These are phyloP conservation scores for Pseudocercospora vitis DNA, from an alignment of 2,329 filamentous ascomycete species.

Conservation along the genomic window DNA sequence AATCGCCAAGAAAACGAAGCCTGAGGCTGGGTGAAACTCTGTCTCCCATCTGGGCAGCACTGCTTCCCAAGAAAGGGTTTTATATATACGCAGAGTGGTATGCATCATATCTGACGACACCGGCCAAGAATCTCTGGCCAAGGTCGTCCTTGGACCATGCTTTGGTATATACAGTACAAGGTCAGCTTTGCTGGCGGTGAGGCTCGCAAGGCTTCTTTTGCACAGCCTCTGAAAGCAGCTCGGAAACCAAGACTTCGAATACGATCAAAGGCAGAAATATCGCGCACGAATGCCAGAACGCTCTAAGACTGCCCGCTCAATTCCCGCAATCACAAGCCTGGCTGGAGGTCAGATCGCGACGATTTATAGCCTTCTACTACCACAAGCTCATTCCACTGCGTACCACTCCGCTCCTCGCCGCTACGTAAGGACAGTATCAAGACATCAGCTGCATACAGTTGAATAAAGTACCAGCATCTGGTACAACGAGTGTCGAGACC, in stretches of 20 bases:
- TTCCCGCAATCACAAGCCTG: background rate
- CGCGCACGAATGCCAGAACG: no score
- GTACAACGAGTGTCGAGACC: conserved; percentile 37
- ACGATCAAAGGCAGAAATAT: background rate
- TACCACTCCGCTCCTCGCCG: conserved; percentile 8
- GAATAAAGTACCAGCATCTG: conserved; percentile 20
- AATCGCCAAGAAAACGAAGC: background rate
- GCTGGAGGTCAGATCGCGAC: conserved; percentile 8
- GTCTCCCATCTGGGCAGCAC: background rate
- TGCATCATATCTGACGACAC: background rate
- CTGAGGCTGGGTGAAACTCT: background rate
- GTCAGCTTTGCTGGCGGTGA: no score
- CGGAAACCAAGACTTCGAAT: no score
- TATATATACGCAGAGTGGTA: background rate
- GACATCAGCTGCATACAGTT: background rate
- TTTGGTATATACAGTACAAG: no score
- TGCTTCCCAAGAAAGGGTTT: background rate
- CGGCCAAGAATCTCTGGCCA: no score
- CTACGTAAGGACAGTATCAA: background rate
- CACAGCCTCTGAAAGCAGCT: no score
- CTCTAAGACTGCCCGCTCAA: no score
- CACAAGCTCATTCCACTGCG: background rate
- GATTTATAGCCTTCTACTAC: background rate
- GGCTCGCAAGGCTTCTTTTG: no score
- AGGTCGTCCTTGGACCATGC: no score